phyloP scores from a whole-genome alignment of 805 yeast species.

The Saturnispora gosingensis region DNA sequence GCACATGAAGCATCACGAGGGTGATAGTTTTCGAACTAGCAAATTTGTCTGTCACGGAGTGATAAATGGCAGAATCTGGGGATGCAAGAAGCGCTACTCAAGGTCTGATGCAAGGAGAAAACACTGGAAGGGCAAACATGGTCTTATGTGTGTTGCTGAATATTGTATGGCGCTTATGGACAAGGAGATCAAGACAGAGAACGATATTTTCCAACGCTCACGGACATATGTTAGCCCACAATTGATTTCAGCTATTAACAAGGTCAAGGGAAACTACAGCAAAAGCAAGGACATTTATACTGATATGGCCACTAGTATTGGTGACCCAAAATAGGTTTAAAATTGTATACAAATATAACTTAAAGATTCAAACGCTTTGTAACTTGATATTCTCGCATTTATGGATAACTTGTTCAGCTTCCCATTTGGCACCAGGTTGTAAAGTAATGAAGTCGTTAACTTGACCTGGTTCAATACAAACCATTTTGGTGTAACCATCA shows the following conservation, averaged over 20 bases:
- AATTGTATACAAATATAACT: not conserved
- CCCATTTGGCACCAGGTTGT: conserved; percentile 68
- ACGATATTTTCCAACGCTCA: not conserved
- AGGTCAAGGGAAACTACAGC: not conserved
- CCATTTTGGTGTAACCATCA: conserved; percentile 74
- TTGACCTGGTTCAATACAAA: conserved; percentile 91
- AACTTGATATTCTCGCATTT: conserved; percentile 38
- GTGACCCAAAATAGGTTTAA: not conserved
- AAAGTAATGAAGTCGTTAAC: conserved; percentile 61
- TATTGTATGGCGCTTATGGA: conserved; percentile 1
- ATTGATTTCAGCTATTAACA: not conserved
- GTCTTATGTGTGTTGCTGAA: conserved; percentile 1
- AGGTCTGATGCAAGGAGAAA: conserved; percentile 5
- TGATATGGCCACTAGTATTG: not conserved
- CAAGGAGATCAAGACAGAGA: not conserved
- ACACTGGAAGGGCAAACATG: conserved; percentile 8
- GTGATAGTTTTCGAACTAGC: not conserved
- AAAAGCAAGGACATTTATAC: not conserved
- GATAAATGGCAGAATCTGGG: conserved; percentile 3
- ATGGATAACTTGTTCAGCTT: conserved; percentile 52
- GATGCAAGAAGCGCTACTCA: conserved; percentile 3
- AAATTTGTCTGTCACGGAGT: not conserved
- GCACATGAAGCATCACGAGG: conserved; percentile 54
- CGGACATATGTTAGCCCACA: not conserved
- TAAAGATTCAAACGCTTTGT: conserved; percentile 7